Evolutionary conservation across 2,329 filamentous ascomycete genomes (phyloP), one percentile per base, ranked within the genome.

Genomic region (Trichophyton mentagrophytes): DNA sequence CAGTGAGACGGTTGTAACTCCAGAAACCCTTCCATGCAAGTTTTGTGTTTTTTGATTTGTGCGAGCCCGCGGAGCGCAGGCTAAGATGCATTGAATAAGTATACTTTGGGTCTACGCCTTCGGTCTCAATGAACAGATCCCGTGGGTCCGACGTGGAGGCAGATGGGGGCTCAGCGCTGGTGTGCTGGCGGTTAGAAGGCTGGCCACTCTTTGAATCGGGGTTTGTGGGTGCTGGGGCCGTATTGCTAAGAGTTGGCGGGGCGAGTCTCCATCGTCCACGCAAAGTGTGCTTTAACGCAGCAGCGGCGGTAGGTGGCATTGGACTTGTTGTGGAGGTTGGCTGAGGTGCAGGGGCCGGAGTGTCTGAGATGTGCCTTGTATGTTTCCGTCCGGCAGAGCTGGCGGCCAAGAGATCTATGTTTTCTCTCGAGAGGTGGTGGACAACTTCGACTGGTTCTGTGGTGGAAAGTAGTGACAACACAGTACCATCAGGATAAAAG

Each of bases 401-500:
- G 20, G 68, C 64, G 27, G 69, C 68, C 2, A 75, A 73, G 2
- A 71, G 67, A 42, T 70, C 77, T 42, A 92, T 71, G 58, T 87
- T 82, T 33, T 90, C 86, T 63, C 83, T 84, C 42, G 84, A 89
- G 20, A 99, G 79, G 68, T 92, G 82, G 61, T 90, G 89, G 0
- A 99, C 89, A 11, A 97, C 88, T 17, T 95, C 89, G n/a, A 81
- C 75, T 0, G 93, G 93, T 70, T 96, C 89, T 3, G 82, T 76
- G 0, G 89, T 95, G 0, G 88, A 89, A 40, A 95, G 80, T 1
- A 99, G 80, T 60, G 85, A 89, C 62, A 97, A 85, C 65, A 82
- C 84, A 1, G 87, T 87, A 30, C 93, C 93, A 72, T 97, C 89
- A 25, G 90, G 88, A 76, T 93, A 93, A 77, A 99, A 93, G 59